phyloP scores from a whole-genome alignment of 2,329 filamentous ascomycete species.

The Fusarium praegraminearum region DNA sequence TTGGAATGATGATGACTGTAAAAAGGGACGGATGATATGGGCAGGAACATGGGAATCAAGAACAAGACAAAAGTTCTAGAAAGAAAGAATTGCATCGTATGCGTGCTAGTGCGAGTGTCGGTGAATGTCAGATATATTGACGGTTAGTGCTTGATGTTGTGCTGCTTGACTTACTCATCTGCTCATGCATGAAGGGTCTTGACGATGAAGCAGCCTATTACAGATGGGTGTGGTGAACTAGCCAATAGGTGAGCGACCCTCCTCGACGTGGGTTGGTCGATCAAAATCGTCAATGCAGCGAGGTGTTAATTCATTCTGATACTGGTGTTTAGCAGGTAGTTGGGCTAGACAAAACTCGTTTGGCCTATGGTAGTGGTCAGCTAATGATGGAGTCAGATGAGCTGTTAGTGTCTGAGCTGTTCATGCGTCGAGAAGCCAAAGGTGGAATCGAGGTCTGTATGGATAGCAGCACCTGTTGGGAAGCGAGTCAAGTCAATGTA shows the following conservation, averaged over 20 bases:
- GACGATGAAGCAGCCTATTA: conserved; percentile 3
- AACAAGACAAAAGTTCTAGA: conserved; percentile 29
- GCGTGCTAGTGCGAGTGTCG: conserved; percentile 3
- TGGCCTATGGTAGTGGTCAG: conserved; percentile 3
- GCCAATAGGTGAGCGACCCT: conserved; percentile 31
- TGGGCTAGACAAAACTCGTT: conserved; percentile 11
- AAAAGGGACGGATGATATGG: conserved; percentile 34
- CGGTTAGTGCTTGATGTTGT: conserved; percentile 2
- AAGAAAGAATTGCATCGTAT: conserved; percentile 4
- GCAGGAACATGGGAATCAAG: conserved; percentile 7
- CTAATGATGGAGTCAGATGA: conserved; percentile 29
- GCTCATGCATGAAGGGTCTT: conserved; percentile 41
- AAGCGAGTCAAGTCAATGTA: neutral
- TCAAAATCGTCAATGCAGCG: conserved; percentile 22
- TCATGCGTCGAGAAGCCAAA: conserved; percentile 39
- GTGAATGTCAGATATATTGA: conserved; percentile 3
- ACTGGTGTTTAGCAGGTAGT: neutral
- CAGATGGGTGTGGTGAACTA: conserved; percentile 10
- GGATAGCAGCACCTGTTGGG: conserved; percentile 6
- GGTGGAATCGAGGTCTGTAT: conserved; percentile 4
- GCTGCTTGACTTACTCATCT: conserved; percentile 21
- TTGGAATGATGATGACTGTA: conserved; percentile 39
- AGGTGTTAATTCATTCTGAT: neutral
- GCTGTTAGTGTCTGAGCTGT: conserved; percentile 39
- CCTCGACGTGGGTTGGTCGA: conserved; percentile 39